A percentile compares a stretch with the other conserved stretches of the same genome.
Evolutionary conservation across 2,329 filamentous ascomycete species (phyloP).

Genomic region (Arthrobotrys entomopaga): DNA sequence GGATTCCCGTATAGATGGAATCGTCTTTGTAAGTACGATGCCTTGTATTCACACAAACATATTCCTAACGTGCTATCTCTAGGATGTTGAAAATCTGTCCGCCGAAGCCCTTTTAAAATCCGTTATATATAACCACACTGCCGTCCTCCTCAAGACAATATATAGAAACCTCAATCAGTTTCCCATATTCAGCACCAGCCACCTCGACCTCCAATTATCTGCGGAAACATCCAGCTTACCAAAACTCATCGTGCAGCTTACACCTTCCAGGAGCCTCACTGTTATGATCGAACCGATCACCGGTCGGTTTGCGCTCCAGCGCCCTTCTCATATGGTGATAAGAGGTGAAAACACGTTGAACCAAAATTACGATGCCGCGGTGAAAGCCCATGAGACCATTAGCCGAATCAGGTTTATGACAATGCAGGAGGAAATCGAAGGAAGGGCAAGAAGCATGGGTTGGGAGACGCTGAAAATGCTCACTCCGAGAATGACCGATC

Average conservation of each 20-base stretch:
- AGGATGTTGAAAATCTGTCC: constrained; percentile 73
- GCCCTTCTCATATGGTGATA: constrained; percentile 69
- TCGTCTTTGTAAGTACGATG: constrained; percentile 66
- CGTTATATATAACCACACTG: constrained; percentile 79
- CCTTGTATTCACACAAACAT: constrained; percentile 13
- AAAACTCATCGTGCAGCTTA: constrained; percentile 75
- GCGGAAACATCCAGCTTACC: constrained; percentile 74
- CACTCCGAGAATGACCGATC: constrained; percentile 66
- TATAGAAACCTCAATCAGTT: constrained; percentile 70
- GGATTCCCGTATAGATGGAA: constrained; percentile 74
- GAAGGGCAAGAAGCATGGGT: constrained; percentile 71
- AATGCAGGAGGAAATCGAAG: constrained; percentile 71
- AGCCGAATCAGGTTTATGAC: constrained; percentile 72
- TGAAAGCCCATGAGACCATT: constrained; percentile 69
- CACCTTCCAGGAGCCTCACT: constrained; percentile 69
- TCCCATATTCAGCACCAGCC: constrained; percentile 72
- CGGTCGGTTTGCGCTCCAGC: constrained; percentile 77
- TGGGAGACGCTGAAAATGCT: constrained; percentile 70
- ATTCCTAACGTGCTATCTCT: neutral
- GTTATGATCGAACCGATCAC: constrained; percentile 80
- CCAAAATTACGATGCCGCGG: constrained; percentile 67
- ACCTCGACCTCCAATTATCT: constrained; percentile 70
- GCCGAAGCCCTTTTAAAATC: constrained; percentile 77
- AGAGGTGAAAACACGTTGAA: constrained; percentile 75
- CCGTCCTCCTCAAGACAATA: constrained; percentile 75